Base-by-base conservation (phyloP, 2,329 filamentous ascomycete species). In the Rhynchosporium agropyri region DNA sequence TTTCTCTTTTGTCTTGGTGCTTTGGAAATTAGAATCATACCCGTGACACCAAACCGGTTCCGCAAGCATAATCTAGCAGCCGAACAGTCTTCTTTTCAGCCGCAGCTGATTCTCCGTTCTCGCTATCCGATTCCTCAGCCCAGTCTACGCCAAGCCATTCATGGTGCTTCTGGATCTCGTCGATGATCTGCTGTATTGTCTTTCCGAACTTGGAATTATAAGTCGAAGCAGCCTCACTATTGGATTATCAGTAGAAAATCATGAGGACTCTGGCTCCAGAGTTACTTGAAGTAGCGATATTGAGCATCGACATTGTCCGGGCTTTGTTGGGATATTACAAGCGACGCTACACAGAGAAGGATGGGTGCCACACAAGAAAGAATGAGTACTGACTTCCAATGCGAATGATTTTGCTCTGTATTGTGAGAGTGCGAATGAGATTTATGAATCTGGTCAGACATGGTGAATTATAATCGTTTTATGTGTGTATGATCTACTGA, bases 31-130 rank as follows among this genome's bases (percentile, higher is more conserved):
- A 36, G 33, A 36, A 15, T 56, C 59, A 4, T 15, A 89, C 87
- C 74, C 83, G 80, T 12, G 88, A 88, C 66, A 90, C 79, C 60
- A 84, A 75, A 2, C 89, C 89, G 5, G 88, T 87, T 8, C 90
- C 90, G 72, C 89, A 92, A 15, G 90, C 90, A 75, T 92, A 93
- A 73, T 93, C 90, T 1, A 92, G 78, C 26, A 91, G 76, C 51
- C 82, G 81, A 48, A 85, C 78, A 61, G 69, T 71, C 70, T 62
- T 64, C 36, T 60, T 63, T 62, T 43, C 28, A 7, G 53, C 7
- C 3, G 62, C 31, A 2, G 61, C 42, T n/a, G 50, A 49, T 31
- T 10, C 71, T 53, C 74, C 66, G 31, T 70, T 61, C 20, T 68
- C 67, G 29, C 66, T 61, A 10, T 68, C 72, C 1, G 74, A 72